Evolutionary conservation across 306 rosid species (phyloP), one percentile per base, ranked within the genome.

Genomic region (Oemleria cerasiformis): DNA sequence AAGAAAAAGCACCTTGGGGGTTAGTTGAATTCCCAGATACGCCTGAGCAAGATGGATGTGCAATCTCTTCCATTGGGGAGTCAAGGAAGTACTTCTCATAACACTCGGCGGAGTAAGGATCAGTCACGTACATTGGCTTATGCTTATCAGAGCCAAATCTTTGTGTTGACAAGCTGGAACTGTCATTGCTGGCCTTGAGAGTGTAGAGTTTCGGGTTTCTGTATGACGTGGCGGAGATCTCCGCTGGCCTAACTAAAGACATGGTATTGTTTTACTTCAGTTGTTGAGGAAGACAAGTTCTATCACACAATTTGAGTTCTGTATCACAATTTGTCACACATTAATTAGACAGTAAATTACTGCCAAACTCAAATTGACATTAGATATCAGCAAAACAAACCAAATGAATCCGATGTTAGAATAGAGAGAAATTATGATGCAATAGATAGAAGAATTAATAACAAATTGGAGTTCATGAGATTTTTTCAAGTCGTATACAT

Each of bases 61-160:
- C 71, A 62, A 78, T 65, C 68, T 85, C 98, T 71, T 91, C 92
- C 2, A 76, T 73, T 15, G 91, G 91, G 55, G 92, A 91, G 76
- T 89, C 96, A 13, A 65, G 83, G 68, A 91, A 91, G 77, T 92
- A 82, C 84, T 92, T 92, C 75, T 85, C 91, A n/a, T 86, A 89
- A 71, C 90, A 88, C 89, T 94, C 84, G 15, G 78, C 61, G 78
- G 81, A 60, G 84, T 77, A 83, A 66, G 94, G 77, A 81, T 94
- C 92, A 70, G 90, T 72, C 54, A 62, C 80, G 51, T 72, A 76
- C 76, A 75, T 44, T 68, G 72, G 78, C 77, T 81, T 82, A 23
- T 78, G 81, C 85, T 82, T 79, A 34, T 85, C 90, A 14, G 88
- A 71, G 41, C 75, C 73, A 72, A 74, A 81, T 38, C 55, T 76